Evolutionary conservation across 805 yeast genomes (phyloP).

Genomic region (Wickerhamiella allomyrinae): DNA sequence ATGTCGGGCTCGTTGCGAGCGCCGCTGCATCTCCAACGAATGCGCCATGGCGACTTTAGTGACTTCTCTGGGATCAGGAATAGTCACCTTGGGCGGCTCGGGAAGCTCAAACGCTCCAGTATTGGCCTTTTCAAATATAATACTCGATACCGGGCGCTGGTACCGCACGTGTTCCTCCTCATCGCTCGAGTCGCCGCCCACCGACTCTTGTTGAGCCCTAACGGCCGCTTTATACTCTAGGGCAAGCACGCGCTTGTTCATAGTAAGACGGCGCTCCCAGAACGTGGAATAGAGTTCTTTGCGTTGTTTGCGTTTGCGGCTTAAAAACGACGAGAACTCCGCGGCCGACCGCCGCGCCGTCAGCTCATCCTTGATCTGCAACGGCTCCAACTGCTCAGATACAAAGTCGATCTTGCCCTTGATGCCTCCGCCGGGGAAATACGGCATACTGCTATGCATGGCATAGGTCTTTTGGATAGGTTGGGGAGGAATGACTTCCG

Average conservation of each 20-base stretch:
- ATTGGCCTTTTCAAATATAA: constrained; percentile 14
- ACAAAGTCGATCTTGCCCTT: constrained; percentile 13
- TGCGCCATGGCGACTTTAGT: constrained; percentile 2
- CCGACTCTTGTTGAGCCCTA: constrained; percentile 15
- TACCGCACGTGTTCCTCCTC: constrained; percentile 12
- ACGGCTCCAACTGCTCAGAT: constrained; percentile 4
- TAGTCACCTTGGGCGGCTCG: constrained; percentile 14
- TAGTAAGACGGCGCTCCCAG: constrained; percentile 20
- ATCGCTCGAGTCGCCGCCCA: constrained; percentile 14
- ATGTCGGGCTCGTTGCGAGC: neutral
- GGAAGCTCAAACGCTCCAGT: constrained; percentile 17
- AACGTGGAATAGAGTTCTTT: constrained; percentile 21
- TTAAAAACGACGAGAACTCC: constrained; percentile 17
- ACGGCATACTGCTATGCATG: constrained; percentile 12
- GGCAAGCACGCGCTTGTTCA: constrained; percentile 12
- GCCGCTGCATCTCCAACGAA: neutral
- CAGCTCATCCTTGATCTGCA: constrained; percentile 14
- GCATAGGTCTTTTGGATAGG: constrained; percentile 12
- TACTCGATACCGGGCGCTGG: constrained; percentile 8
- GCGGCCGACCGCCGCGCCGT: constrained; percentile 18
- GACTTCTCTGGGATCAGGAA: constrained; percentile 19
- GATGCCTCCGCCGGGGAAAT: constrained; percentile 18
- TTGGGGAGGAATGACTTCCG: constrained; percentile 12
- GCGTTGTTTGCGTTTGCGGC: constrained; percentile 20
- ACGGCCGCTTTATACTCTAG: constrained; percentile 15